Percentiles rank a stretch among this genome's conserved stretches.
phyloP scores from a whole-genome alignment of 495 filamentous ascomycete genomes.

The Aspergillus biplanus region DNA sequence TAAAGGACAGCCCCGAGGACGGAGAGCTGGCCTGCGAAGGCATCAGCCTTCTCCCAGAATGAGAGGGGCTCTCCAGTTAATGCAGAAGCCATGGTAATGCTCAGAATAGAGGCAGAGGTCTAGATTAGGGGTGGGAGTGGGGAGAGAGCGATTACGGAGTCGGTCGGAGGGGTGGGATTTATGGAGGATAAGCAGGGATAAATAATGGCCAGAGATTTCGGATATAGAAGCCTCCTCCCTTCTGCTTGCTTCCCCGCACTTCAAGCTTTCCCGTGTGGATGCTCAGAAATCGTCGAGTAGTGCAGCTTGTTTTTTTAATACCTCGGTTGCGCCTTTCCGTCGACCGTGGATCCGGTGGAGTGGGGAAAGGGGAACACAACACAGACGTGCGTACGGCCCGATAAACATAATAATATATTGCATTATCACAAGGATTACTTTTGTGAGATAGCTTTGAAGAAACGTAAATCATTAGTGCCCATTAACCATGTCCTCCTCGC shows the following conservation, averaged over 20 bases:
- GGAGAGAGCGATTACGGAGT: neutral
- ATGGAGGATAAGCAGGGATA: neutral
- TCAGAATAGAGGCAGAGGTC: constrained; percentile 9
- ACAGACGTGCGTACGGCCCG: neutral
- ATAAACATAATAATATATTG: neutral
- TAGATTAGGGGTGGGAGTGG: constrained; percentile 15
- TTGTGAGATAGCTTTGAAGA: neutral
- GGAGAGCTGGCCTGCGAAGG: constrained; percentile 29
- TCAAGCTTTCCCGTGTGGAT: neutral
- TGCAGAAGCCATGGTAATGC: constrained; percentile 20
- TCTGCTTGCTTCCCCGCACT: neutral
- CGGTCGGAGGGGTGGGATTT: neutral
- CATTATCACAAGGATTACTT: no score
- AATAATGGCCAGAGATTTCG: neutral
- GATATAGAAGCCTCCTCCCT: neutral
- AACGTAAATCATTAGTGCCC: constrained; percentile 28
- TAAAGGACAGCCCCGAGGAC: constrained; percentile 30
- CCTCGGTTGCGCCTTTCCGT: constrained; percentile 9
- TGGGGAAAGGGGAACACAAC: neutral
- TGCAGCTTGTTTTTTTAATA: neutral
- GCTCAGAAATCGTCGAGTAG: neutral
- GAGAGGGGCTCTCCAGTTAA: constrained; percentile 30
- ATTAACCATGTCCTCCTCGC: constrained; percentile 51
- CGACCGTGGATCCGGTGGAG: constrained; percentile 8
- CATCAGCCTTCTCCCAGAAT: constrained; percentile 42